A percentile compares a stretch with the other conserved stretches of the same genome.
phyloP scores from a whole-genome alignment of 2,329 filamentous ascomycete species.

The Penicillium sp. region DNA sequence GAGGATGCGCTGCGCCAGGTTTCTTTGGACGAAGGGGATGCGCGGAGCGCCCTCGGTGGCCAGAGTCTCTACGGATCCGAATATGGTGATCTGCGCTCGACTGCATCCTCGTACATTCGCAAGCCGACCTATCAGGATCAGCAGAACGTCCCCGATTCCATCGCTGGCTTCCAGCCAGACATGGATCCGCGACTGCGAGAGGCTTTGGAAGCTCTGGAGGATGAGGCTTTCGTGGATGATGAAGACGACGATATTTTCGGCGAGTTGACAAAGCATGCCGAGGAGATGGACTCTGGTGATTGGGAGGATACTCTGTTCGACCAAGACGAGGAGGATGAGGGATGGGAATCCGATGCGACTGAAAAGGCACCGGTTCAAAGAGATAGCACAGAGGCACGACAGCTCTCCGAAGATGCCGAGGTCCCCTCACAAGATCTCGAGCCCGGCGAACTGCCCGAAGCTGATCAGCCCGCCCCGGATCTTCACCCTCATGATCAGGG shows the following conservation, averaged over 20 bases:
- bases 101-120: conserved; percentile 70
- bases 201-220: conserved; percentile 87
- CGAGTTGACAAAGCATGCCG: conserved; percentile 62
- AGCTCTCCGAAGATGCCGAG: conserved; percentile 35
- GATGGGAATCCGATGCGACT: conserved; percentile 94
- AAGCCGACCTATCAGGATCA: conserved; percentile 84
- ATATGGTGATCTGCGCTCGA: conserved; percentile 41
- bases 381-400: conserved; percentile 21
- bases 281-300: conserved; percentile 73
- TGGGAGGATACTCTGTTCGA: conserved; percentile 65
- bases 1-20: conserved; percentile 74
- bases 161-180: conserved; percentile 92
- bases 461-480: conserved; percentile 41
- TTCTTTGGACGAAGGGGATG: conserved; percentile 49
- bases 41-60: conserved; percentile 24
- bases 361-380: conserved; percentile 64
- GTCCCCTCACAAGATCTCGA: conserved; percentile 28
- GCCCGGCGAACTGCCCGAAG: conserved; percentile 36
- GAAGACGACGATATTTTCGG: conserved; percentile 83
- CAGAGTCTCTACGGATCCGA: conserved; percentile 43
- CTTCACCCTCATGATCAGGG: conserved; percentile 66
- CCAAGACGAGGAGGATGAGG: conserved; percentile 64
- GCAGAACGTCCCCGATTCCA: conserved; percentile 85
- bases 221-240: conserved; percentile 87
- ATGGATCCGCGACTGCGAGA: conserved; percentile 94